Conservation (phyloP, 1,284 basidiomycete genomes). For the Boletellus dicymbophilus region DNA sequence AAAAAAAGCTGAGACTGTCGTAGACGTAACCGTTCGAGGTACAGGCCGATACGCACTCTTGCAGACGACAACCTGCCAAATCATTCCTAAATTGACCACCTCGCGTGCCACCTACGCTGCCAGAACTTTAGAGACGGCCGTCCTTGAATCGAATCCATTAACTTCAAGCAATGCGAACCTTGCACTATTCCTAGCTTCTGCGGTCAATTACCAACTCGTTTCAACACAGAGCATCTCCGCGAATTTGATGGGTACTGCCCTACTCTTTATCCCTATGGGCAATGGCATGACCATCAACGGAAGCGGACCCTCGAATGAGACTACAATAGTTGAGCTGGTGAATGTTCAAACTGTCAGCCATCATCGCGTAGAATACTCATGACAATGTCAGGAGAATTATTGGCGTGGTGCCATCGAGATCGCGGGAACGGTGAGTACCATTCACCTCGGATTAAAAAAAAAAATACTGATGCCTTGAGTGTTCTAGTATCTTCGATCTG, state of each 20-base stretch:
- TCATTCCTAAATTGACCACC: conserved; percentile 8
- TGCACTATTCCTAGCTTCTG: conserved; percentile 4
- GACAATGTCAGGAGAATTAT: conserved; percentile 5
- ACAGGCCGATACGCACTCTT: conserved; percentile 6
- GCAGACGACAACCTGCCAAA: conserved; percentile 6
- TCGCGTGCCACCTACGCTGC: conserved; percentile 1
- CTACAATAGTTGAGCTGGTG: conserved; percentile 3
- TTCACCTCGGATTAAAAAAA: neutral
- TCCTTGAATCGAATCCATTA: neutral
- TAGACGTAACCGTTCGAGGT: conserved; percentile 5
- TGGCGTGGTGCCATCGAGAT: conserved; percentile 14
- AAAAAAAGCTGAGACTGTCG: neutral
- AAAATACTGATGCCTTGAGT: neutral
- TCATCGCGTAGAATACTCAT: neutral
- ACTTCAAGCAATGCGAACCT: conserved; percentile 2
- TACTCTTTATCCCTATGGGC: conserved; percentile 6
- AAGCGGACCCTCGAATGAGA: neutral
- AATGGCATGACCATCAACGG: neutral
- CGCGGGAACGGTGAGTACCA: conserved; percentile 1
- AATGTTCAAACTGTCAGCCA: neutral
- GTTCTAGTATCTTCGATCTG: neutral
- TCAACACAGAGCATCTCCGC: conserved; percentile 3
- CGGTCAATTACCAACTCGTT: conserved; percentile 2
- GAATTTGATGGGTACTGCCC: conserved; percentile 10
- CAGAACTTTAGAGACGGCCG: neutral